Percentiles rank a stretch among this genome's conserved stretches.
Evolutionary conservation across 2,329 filamentous ascomycete species (phyloP).

Genomic region (Cordyceps farinosa): DNA sequence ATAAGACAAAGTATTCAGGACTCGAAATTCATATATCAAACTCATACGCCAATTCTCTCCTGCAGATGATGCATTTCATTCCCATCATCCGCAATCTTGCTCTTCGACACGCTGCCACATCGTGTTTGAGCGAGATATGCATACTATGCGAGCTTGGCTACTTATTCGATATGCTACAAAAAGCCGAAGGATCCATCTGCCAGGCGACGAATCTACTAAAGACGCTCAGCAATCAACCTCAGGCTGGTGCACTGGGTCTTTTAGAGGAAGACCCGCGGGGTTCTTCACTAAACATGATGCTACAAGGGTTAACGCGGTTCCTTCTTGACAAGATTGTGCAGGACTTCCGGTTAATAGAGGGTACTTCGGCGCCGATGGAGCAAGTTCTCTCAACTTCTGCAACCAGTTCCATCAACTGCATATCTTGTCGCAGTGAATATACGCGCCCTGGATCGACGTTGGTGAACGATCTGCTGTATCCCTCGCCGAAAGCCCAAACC

Average conservation of each 20-base stretch:
- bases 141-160: slow-evolving; percentile 93
- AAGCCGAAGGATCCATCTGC: slow-evolving; percentile 88
- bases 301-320: slow-evolving; percentile 83
- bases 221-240: slow-evolving; percentile 77
- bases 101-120: slow-evolving; percentile 80
- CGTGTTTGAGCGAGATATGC: slow-evolving; percentile 78
- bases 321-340: slow-evolving; percentile 75
- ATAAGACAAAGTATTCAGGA: slow-evolving; percentile 86
- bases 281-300: slow-evolving; percentile 71
- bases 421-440: slow-evolving; percentile 83
- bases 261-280: slow-evolving; percentile 79
- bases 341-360: slow-evolving; percentile 68
- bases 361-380: slow-evolving; percentile 64
- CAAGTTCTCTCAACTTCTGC: slow-evolving; percentile 69
- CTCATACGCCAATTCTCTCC: slow-evolving; percentile 87
- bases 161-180: slow-evolving; percentile 96
- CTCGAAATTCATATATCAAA: slow-evolving; percentile 96
- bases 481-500: slow-evolving; percentile 45
- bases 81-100: slow-evolving; percentile 84
- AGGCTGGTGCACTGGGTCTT: slow-evolving; percentile 72
- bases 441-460: slow-evolving; percentile 73
- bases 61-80: slow-evolving; percentile 90
- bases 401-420: slow-evolving; percentile 73
- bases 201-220: slow-evolving; percentile 95
- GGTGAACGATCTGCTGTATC: slow-evolving; percentile 84